These are phyloP conservation scores for Leishmania lainsoni DNA, from an alignment of 208 protist genomes.

Conservation along the genomic window DNA sequence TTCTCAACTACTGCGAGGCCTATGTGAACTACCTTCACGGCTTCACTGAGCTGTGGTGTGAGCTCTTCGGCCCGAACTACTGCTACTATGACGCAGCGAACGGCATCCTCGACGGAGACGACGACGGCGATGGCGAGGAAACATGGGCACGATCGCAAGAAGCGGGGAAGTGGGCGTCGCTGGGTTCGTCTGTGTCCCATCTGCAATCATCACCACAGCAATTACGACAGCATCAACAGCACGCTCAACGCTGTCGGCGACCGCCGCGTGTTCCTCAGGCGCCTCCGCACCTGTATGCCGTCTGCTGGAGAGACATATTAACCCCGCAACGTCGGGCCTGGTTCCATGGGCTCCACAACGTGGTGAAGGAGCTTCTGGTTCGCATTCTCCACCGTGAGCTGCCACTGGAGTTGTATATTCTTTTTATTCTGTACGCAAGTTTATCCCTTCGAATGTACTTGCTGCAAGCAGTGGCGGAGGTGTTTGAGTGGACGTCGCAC, in stretches of 20 bases:
- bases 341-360: slow-evolving; percentile 44
- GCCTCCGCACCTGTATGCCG: slow-evolving; percentile 72
- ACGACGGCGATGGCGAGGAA: background rate
- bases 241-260: background rate
- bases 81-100: slow-evolving; percentile 2
- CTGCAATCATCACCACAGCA: background rate
- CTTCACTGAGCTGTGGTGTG: slow-evolving; percentile 65
- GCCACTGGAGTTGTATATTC: slow-evolving; percentile 53
- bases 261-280: slow-evolving; percentile 10
- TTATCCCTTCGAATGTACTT: slow-evolving; percentile 49
- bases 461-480: slow-evolving; percentile 58
- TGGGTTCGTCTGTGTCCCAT: background rate
- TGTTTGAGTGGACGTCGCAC: slow-evolving; percentile 64
- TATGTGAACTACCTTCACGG: slow-evolving; percentile 54
- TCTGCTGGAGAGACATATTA: slow-evolving; percentile 57
- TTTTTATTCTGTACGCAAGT: slow-evolving; percentile 66
- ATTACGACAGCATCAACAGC: background rate
- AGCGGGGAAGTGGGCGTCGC: slow-evolving; percentile 12
- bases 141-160: background rate
- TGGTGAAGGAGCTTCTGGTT: slow-evolving; percentile 39
- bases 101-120: background rate
- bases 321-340: slow-evolving; percentile 42
- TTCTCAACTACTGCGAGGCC: slow-evolving; percentile 41
- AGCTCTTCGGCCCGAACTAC: slow-evolving; percentile 64
- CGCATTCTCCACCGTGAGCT: slow-evolving; percentile 44